Conservation (phyloP, 169 alveolate genomes). For the Plasmodium vivax region DNA sequence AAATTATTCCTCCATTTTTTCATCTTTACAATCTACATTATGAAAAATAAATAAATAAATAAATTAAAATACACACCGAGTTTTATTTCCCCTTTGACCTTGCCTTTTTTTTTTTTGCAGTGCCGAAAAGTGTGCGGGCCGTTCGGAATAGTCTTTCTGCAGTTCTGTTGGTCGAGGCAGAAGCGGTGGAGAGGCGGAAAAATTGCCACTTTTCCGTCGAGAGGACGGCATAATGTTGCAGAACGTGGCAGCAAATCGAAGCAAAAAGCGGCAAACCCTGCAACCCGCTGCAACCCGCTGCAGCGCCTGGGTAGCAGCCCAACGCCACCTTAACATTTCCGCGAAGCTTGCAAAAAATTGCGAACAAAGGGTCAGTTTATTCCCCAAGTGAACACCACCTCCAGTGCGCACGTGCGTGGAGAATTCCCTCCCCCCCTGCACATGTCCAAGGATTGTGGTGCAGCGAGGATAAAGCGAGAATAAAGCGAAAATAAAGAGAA, state of each 20-base stretch:
- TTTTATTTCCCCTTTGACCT: not conserved
- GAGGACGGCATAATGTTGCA: not conserved
- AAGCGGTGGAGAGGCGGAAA: not conserved
- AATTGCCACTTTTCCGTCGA: not conserved
- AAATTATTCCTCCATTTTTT: not conserved
- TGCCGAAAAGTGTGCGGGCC: not conserved
- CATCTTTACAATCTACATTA: not conserved
- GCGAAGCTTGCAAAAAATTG: not conserved
- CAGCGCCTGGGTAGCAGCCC: not conserved
- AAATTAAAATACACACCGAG: not conserved
- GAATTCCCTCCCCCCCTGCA: not conserved
- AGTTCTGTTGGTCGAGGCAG: not conserved
- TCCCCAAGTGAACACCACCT: not conserved
- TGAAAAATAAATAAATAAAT: not conserved
- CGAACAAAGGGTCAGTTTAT: not conserved
- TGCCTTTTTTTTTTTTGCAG: not conserved
- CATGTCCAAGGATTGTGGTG: not conserved
- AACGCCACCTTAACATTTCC: not conserved
- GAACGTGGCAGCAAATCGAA: not conserved
- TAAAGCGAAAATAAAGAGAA: not conserved
- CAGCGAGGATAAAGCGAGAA: not conserved
- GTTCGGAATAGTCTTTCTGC: not conserved
- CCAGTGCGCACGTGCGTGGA: not conserved
- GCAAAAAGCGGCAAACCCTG: not conserved
- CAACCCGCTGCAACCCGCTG: not conserved